phyloP scores from a whole-genome alignment of 2,329 filamentous ascomycete genomes.

The Aspergillus sp. region DNA sequence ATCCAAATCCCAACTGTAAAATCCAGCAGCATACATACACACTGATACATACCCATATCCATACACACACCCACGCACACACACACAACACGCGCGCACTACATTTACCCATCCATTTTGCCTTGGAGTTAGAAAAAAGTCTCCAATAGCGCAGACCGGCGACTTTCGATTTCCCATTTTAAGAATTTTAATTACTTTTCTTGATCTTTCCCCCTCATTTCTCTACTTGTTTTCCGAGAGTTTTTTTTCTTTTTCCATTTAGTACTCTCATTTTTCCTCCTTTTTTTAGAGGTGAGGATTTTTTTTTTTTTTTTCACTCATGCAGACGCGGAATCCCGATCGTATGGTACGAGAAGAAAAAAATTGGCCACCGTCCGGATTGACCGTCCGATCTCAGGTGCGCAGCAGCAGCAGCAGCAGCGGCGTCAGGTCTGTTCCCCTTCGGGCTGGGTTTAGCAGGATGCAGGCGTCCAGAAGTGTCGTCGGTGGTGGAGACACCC shows the following conservation, averaged over 20 bases:
- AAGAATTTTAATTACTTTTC: neutral
- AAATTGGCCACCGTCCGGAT: constrained; percentile 21
- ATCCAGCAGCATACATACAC: neutral
- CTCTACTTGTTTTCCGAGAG: neutral
- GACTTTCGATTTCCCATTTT: neutral
- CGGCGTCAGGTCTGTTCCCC: neutral
- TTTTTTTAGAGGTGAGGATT: neutral
- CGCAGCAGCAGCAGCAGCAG: neutral
- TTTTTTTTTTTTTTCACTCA: constrained; percentile 5
- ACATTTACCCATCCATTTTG: neutral
- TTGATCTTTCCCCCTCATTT: neutral
- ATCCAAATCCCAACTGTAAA: neutral
- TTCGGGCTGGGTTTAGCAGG: constrained; percentile 15
- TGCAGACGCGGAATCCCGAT: constrained; percentile 25
- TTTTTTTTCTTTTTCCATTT: neutral
- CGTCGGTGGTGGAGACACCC: constrained; percentile 17
- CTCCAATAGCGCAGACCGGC: constrained; percentile 6
- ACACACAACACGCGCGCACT: neutral
- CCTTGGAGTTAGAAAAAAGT: neutral
- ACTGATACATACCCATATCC: neutral
- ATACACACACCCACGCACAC: neutral
- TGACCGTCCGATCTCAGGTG: constrained; percentile 29
- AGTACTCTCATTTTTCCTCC: neutral
- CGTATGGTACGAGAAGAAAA: constrained; percentile 24
- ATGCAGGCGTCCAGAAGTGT: constrained; percentile 29